Evolutionary conservation across 768 basidiomycete genomes (phyloP), one percentile per base, ranked within the genome.

Genomic region (Phaeotremella skinneri): DNA sequence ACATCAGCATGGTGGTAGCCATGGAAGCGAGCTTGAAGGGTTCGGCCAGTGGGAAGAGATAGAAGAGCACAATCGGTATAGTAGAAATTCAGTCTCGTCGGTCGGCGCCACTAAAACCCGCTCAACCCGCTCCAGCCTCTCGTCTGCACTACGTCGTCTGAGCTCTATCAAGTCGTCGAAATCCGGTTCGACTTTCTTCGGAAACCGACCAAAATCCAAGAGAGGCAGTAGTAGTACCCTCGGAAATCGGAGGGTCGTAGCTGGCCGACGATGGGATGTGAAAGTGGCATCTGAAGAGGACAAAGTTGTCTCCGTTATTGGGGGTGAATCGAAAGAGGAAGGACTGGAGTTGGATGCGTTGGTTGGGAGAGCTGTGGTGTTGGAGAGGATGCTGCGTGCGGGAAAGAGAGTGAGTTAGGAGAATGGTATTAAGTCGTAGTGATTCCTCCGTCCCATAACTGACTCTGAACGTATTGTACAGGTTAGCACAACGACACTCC

Each of bases 361-460:
- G n/a, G 61, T 69, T 6, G 71, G 71, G 7, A 45, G 71, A 47
- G 71, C 71, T 30, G 64, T 55, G 26, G 62, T 69, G 3, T 49
- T 72, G 21, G 71, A 73, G 54, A 56, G 59, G 52, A 63, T 69
- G 25, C 51, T 70, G 27, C 50, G 43, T 29, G 56, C 61, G 7
- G 72, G 67, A 0, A 70, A 69, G 56, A 52, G 69, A 57, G 72
- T 71, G 55, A 62, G 71, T 63, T 6, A 6, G 23, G 13, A 39
- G 9, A 39, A 39, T 39, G 11, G 37, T 9, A 39, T 39, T 39
- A 39, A n/a, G n/a, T 39, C 9, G n/a, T 9, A 9, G 37, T 39
- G 11, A 39, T n/a, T 9, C 37, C 37, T 9, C 9, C 9, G n/a
- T 9, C 9, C 9, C 37, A 39, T 39, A 39, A 9, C n/a, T 39